A percentile compares a stretch with the other conserved stretches of the same genome.
Conservation (phyloP, 2,329 filamentous ascomycete species). For the Clonostachys rosea region DNA sequence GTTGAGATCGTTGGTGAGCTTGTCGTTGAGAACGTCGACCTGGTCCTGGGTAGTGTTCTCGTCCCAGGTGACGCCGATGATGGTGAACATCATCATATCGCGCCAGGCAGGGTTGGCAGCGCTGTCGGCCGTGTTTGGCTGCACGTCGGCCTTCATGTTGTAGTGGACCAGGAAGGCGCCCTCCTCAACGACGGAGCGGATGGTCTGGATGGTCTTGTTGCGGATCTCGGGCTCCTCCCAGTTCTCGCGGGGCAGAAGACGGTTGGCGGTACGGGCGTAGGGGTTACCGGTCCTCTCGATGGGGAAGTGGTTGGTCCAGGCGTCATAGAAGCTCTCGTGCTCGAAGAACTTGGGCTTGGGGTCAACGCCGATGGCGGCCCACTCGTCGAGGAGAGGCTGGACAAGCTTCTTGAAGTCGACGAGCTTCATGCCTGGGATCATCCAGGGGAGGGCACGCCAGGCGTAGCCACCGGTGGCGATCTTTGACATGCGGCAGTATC, state of each 20-base stretch:
- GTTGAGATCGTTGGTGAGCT: constrained; percentile 20
- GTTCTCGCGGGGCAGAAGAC: constrained; percentile 29
- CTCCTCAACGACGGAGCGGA: constrained; percentile 12
- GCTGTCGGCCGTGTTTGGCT: constrained; percentile 15
- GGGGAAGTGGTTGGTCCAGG: constrained; percentile 33
- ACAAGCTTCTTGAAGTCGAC: constrained; percentile 22
- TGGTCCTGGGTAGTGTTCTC: constrained; percentile 5
- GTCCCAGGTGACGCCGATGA: constrained; percentile 14
- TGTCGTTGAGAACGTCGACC: constrained; percentile 14
- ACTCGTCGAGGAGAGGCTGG: constrained; percentile 19
- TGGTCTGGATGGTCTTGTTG: constrained; percentile 10
- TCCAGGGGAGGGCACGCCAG: constrained; percentile 24
- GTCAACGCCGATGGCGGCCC: constrained; percentile 17
- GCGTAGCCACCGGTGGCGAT: constrained; percentile 11
- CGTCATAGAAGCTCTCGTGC: constrained; percentile 25
- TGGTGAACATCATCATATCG: constrained; percentile 26
- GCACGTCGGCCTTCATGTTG: constrained; percentile 13
- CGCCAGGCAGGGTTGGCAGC: constrained; percentile 42
- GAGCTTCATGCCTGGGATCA: constrained; percentile 25
- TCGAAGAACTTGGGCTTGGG: constrained; percentile 22
- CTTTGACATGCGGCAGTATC: constrained; percentile 13
- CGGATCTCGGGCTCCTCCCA: constrained; percentile 8
- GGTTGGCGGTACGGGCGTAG: constrained; percentile 21
- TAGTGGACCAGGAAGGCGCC: constrained; percentile 14
- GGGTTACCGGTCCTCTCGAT: constrained; percentile 9